phyloP scores from a whole-genome alignment of 106 monocot genomes.

The Posidonia australis region DNA sequence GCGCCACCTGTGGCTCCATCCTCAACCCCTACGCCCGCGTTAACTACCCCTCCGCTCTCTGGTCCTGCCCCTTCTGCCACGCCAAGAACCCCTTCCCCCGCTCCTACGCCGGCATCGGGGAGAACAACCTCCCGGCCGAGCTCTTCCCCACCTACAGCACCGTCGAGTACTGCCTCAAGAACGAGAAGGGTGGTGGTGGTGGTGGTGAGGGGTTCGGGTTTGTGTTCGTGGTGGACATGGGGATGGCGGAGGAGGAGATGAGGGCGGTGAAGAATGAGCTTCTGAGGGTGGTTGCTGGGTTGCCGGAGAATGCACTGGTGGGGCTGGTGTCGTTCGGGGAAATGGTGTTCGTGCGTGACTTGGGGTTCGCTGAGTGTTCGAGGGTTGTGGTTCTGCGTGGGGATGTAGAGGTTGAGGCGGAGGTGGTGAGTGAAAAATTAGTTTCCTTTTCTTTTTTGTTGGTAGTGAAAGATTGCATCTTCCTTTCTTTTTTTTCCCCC shows the following conservation, averaged over 20 bases:
- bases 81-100: constrained; percentile 54
- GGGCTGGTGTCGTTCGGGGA: constrained; percentile 71
- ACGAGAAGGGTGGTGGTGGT: background rate
- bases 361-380: constrained; percentile 54
- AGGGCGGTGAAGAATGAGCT: constrained; percentile 60
- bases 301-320: constrained; percentile 63
- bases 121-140: constrained; percentile 87
- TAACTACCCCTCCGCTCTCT: constrained; percentile 51
- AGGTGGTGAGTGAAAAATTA: constrained; percentile 33
- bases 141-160: constrained; percentile 92
- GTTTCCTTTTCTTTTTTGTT: constrained; percentile 1
- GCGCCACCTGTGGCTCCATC: constrained; percentile 44
- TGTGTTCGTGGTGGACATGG: constrained; percentile 65
- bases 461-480: background rate
- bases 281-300: constrained; percentile 45
- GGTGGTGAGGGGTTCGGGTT: constrained; percentile 19
- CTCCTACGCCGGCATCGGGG: constrained; percentile 68
- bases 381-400: constrained; percentile 55
- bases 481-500: no score
- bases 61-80: constrained; percentile 80
- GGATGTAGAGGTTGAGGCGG: constrained; percentile 47
- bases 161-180: constrained; percentile 67
- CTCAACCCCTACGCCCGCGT: constrained; percentile 93
- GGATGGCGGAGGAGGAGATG: constrained; percentile 48
- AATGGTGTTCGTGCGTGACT: constrained; percentile 77